Evolutionary conservation across 345 rosid species (phyloP).

Genomic region (Eucalyptus shirleyi): DNA sequence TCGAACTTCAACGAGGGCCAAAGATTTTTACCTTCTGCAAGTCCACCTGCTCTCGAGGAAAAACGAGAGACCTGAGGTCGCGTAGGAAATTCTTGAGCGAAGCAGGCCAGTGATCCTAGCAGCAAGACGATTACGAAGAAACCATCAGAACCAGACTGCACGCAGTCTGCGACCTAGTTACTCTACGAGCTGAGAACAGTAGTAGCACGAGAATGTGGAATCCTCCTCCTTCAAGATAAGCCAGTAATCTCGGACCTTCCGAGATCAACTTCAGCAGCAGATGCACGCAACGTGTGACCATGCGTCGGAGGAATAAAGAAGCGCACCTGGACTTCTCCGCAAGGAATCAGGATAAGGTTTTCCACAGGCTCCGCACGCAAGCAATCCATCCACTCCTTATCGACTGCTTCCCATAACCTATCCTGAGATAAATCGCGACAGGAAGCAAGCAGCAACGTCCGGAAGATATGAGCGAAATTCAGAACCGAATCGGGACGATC

Average conservation of each 20-base stretch:
- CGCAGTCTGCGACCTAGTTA: background rate
- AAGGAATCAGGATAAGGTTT: slow-evolving; percentile 65
- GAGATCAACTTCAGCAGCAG: background rate
- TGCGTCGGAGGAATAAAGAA: background rate
- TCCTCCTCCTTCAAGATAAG: background rate
- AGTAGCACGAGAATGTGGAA: background rate
- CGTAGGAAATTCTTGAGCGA: slow-evolving; percentile 61
- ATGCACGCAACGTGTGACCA: background rate
- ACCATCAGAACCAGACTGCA: background rate
- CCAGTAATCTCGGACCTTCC: background rate
- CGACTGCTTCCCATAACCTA: slow-evolving; percentile 70
- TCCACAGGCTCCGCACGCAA: slow-evolving; percentile 43
- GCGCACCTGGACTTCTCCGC: slow-evolving; percentile 52
- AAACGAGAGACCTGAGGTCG: slow-evolving; percentile 46
- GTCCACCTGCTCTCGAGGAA: slow-evolving; percentile 58
- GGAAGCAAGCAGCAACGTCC: too few species aligned
- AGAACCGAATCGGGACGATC: background rate
- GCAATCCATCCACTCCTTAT: slow-evolving; percentile 69
- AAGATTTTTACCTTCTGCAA: slow-evolving; percentile 25
- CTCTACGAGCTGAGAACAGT: background rate
- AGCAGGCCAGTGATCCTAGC: slow-evolving; percentile 77
- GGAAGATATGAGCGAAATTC: background rate
- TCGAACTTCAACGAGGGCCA: background rate
- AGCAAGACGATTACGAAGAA: background rate
- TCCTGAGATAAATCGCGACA: too few species aligned